These are phyloP conservation scores for Colletotrichum noveboracense DNA, from an alignment of 2,329 filamentous ascomycete genomes.

Conservation along the genomic window DNA sequence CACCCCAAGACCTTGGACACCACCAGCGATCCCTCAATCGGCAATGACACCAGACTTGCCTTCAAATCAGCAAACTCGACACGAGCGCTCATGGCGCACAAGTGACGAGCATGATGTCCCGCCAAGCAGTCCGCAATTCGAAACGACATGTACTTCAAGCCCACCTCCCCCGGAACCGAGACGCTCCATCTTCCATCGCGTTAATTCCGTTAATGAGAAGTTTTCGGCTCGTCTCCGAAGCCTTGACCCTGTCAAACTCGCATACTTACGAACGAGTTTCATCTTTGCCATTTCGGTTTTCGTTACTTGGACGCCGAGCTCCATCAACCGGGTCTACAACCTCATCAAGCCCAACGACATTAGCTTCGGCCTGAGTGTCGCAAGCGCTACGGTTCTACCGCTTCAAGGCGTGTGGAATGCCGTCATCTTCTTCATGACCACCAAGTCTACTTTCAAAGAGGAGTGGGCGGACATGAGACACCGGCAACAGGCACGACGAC, in stretches of 20 bases:
- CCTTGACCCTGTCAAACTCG: slow-evolving; percentile 64
- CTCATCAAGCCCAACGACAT: slow-evolving; percentile 59
- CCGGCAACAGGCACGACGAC: neutral
- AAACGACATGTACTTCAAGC: slow-evolving; percentile 29
- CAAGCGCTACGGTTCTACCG: slow-evolving; percentile 74
- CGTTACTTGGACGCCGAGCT: slow-evolving; percentile 70
- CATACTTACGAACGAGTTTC: slow-evolving; percentile 65
- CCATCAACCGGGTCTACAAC: slow-evolving; percentile 76
- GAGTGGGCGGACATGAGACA: slow-evolving; percentile 25
- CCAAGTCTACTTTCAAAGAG: slow-evolving; percentile 46
- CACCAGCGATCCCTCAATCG: slow-evolving; percentile 19
- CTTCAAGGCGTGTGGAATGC: slow-evolving; percentile 84
- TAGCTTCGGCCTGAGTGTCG: slow-evolving; percentile 71
- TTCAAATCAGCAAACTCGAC: slow-evolving; percentile 1
- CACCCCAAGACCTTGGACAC: slow-evolving; percentile 11
- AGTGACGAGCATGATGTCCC: slow-evolving; percentile 4
- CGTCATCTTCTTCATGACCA: slow-evolving; percentile 76
- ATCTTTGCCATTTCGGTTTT: slow-evolving; percentile 66
- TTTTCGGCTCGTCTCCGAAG: slow-evolving; percentile 39
- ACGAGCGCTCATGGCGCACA: slow-evolving; percentile 11
- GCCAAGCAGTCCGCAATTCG: slow-evolving; percentile 22
- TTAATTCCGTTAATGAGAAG: slow-evolving; percentile 25
- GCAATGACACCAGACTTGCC: neutral
- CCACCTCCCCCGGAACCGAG: slow-evolving; percentile 5
- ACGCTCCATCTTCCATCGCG: slow-evolving; percentile 19